Evolutionary conservation across 441 rosid species (phyloP).

Genomic region (Eutrema salsugineum): DNA sequence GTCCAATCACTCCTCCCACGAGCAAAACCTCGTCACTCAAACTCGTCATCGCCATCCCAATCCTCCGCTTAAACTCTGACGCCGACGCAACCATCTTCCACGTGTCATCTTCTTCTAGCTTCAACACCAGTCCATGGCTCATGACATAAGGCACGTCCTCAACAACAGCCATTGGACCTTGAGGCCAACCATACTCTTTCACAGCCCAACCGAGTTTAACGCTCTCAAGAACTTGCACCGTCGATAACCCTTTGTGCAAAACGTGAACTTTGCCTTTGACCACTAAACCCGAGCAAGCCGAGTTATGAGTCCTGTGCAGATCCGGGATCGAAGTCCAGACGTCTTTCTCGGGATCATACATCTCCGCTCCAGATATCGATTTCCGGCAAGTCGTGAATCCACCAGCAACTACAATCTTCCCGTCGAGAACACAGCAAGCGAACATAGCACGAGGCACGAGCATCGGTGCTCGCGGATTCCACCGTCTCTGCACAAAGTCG

Average conservation of each 20-base stretch:
- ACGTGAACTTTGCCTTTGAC: slow-evolving; percentile 72
- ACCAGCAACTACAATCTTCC: slow-evolving; percentile 86
- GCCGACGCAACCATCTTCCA: slow-evolving; percentile 65
- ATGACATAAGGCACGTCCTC: slow-evolving; percentile 64
- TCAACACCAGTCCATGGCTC: slow-evolving; percentile 59
- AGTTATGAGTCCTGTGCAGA: slow-evolving; percentile 78
- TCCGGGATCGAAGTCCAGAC: slow-evolving; percentile 78
- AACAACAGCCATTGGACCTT: slow-evolving; percentile 88
- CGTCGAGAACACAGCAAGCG: slow-evolving; percentile 80
- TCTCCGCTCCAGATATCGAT: slow-evolving; percentile 86
- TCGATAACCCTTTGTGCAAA: slow-evolving; percentile 80
- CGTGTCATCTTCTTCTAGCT: slow-evolving; percentile 43
- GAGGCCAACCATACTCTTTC: slow-evolving; percentile 74
- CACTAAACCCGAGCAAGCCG: slow-evolving; percentile 85
- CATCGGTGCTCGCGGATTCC: slow-evolving; percentile 72
- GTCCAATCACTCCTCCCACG: slow-evolving; percentile 91
- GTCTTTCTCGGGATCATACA: slow-evolving; percentile 78
- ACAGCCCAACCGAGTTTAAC: slow-evolving; percentile 63
- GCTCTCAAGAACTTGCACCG: slow-evolving; percentile 78
- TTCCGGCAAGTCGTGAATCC: slow-evolving; percentile 91
- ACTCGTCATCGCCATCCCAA: slow-evolving; percentile 76
- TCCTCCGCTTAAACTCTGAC: slow-evolving; percentile 76
- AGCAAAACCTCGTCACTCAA: slow-evolving; percentile 66
- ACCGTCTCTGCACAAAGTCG: slow-evolving; percentile 60
- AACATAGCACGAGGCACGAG: slow-evolving; percentile 96